Conservation (phyloP, 2,329 filamentous ascomycete species). For the Lasiodiplodia sp. region DNA sequence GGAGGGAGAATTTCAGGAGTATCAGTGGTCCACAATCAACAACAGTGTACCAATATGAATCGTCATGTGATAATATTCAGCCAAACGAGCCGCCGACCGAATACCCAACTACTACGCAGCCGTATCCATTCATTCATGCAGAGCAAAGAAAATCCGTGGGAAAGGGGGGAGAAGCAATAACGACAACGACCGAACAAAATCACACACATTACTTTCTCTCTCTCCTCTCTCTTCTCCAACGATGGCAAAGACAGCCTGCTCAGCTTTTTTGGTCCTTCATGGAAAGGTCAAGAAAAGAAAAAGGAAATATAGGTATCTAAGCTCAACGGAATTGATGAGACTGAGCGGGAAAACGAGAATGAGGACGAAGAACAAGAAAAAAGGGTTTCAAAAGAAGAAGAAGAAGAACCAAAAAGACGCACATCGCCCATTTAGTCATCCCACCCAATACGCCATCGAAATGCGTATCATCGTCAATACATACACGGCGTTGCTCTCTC, state of each 20-base stretch:
- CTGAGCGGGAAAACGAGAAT: background rate
- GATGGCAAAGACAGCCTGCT: background rate
- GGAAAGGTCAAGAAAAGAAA: constrained; percentile 1
- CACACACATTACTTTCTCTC: background rate
- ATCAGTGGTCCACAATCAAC: background rate
- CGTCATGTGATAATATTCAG: background rate
- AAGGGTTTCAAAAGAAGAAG: background rate
- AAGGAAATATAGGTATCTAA: constrained; percentile 24
- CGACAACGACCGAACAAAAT: background rate
- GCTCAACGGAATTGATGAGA: background rate
- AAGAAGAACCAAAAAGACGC: background rate
- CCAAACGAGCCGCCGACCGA: background rate
- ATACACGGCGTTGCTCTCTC: constrained; percentile 16
- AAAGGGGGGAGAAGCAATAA: background rate
- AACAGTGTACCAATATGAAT: background rate
- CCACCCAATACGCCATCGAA: constrained; percentile 28
- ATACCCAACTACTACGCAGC: background rate
- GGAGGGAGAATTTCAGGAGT: no score
- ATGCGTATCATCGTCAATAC: constrained; percentile 29
- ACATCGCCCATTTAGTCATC: constrained; percentile 12
- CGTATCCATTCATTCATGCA: background rate
- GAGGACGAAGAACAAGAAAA: background rate
- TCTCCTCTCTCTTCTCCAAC: constrained; percentile 1
- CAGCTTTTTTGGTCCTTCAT: background rate
- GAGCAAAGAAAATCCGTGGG: background rate